phyloP scores from a whole-genome alignment of 345 rosid genomes.

The Xanthoceras sorbifolium region DNA sequence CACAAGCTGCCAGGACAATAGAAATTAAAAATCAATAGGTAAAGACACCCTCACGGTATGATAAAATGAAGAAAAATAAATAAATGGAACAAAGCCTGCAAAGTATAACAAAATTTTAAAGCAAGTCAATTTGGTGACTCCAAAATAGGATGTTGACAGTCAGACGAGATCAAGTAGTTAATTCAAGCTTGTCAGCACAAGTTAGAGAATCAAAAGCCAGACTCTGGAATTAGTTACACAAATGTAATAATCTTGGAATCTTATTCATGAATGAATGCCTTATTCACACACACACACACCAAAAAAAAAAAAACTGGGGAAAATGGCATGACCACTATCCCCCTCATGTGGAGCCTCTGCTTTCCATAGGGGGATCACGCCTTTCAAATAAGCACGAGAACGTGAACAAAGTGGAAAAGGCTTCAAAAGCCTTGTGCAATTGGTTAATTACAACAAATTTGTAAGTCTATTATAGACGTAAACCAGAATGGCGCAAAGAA shows the following conservation, averaged over 20 bases:
- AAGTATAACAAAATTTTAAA: background rate
- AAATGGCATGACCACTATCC: background rate
- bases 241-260: background rate
- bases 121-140: background rate
- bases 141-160: background rate
- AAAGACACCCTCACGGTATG: background rate
- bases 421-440: background rate
- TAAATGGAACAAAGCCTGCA: background rate
- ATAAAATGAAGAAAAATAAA: background rate
- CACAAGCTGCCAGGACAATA: slow-evolving; percentile 64
- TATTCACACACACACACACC: background rate
- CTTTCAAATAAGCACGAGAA: background rate
- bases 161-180: background rate
- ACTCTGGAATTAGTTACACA: background rate
- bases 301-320: background rate
- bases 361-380: background rate
- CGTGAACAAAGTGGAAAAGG: background rate
- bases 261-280: background rate
- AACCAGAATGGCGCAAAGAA: background rate
- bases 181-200: background rate
- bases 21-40: slow-evolving; percentile 3
- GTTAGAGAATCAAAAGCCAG: background rate
- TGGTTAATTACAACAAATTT: background rate
- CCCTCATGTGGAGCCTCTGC: background rate
- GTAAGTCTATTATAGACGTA: background rate